These are phyloP conservation scores for Acanthamoeba culbertsoni DNA, from an alignment of 208 protist species.

Conservation along the genomic window DNA sequence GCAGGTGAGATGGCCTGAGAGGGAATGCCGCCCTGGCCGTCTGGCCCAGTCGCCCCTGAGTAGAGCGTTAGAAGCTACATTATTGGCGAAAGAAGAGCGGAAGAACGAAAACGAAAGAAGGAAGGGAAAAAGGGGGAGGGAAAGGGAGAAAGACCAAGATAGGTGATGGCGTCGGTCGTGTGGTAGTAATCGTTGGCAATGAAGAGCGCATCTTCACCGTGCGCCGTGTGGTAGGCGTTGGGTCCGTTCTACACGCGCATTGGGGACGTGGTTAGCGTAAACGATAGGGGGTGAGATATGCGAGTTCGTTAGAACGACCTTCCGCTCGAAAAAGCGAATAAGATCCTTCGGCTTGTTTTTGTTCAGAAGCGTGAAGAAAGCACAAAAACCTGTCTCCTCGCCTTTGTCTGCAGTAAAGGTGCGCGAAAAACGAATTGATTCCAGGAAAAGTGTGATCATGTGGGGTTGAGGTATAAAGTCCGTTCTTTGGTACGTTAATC, in stretches of 20 bases:
- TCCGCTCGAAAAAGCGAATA: constrained; percentile 37
- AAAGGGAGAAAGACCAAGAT: constrained; percentile 27
- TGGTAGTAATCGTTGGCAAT: constrained; percentile 76
- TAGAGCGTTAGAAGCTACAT: no score
- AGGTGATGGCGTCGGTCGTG: constrained; percentile 69
- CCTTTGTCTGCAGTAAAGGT: background rate
- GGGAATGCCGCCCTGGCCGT: constrained; percentile 22
- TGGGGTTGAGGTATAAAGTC: no score
- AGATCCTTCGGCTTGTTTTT: constrained; percentile 34
- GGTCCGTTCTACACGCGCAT: background rate
- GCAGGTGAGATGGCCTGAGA: constrained; percentile 60
- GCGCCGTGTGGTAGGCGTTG: constrained; percentile 65
- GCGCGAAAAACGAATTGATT: no score
- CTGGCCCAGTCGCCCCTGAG: background rate
- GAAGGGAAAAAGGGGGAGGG: no score
- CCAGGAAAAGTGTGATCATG: no score
- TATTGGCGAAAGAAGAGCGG: no score
- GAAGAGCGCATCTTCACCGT: constrained; percentile 75
- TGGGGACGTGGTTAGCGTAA: background rate
- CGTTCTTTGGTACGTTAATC: no score
- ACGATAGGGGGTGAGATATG: background rate
- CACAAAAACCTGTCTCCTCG: background rate
- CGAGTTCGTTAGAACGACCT: background rate
- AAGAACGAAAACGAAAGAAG: no score
- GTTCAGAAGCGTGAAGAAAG: constrained; percentile 24